Evolutionary conservation across 345 rosid species (phyloP), one percentile per base, ranked within the genome.

Genomic region (Excoecaria agallocha): DNA sequence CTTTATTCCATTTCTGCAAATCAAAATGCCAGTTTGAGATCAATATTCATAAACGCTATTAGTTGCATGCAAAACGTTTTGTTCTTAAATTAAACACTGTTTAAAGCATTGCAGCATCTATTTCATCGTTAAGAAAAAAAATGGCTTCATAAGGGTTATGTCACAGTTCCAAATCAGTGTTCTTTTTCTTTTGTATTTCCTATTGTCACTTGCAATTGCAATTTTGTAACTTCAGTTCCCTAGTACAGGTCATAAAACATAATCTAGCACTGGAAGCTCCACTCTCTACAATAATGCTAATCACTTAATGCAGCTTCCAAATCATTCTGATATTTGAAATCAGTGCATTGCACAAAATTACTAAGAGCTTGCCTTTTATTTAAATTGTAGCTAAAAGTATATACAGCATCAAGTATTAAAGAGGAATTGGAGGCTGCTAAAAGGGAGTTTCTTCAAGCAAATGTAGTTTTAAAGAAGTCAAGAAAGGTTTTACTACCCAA

Each of bases 401-500:
- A 90, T 85, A 87, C 91, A 8, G 90, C 88, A 60, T 60, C 88
- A 78, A 81, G 82, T 67, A 78, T 94, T 66, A 83, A 82, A 78
- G 89, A 84, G 43, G 93, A 94, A 57, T 81, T 94, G 67, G 90
- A 89, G 76, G 84, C 73, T 43, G 92, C 93, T 0, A 92, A 87
- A 81, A 80, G 85, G 77, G 98, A 88, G 52, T 94, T 92, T 77
- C 87, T 94, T 52, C 84, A 82, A 78, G 82, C 84, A 56, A 86
- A 90, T 65, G 79, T 87, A 50, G 69, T 75, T 7, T 87, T 94
- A 51, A 84, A 82, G 85, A 88, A 84, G 78, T 85, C 89, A 12
- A 90, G 80, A 82, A 91, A 84, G 82, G 89, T 90, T 61, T 85
- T 88, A 56, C 82, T 90, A 51, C 94, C 98, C 4, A 89, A 77